Percentiles rank a stretch among this genome's conserved stretches.
phyloP scores from a whole-genome alignment of 2,329 filamentous ascomycete genomes.

The Coleophoma crateriformis region DNA sequence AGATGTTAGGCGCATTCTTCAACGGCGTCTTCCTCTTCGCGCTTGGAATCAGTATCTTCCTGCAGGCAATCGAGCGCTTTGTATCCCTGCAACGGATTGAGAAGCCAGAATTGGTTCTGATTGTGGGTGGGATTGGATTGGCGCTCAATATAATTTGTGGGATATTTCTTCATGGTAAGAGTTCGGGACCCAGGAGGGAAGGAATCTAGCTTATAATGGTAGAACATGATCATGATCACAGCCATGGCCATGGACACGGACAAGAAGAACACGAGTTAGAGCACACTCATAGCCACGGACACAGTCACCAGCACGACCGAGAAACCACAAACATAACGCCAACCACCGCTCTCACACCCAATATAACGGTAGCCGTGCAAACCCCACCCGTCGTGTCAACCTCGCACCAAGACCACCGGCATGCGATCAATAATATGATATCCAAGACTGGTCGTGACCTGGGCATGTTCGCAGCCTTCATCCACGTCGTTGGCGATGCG shows the following conservation, averaged over 20 bases:
- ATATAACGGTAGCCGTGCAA: background rate
- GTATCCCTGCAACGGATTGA: conserved; percentile 55
- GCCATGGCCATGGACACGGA: conserved; percentile 4
- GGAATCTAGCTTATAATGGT: conserved; percentile 1
- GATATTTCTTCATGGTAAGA: conserved; percentile 56
- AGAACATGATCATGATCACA: conserved; percentile 23
- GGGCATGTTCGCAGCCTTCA: conserved; percentile 64
- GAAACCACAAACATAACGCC: background rate
- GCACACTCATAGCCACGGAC: background rate
- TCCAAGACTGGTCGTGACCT: conserved; percentile 46
- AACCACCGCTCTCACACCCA: background rate
- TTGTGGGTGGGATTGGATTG: conserved; percentile 64
- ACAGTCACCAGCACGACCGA: conserved; percentile 1
- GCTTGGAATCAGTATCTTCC: conserved; percentile 64
- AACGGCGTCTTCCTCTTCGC: conserved; percentile 72
- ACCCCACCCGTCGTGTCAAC: background rate
- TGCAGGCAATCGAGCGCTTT: conserved; percentile 70
- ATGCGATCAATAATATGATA: conserved; percentile 26
- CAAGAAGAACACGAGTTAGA: conserved; percentile 8
- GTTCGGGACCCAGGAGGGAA: too few species aligned
- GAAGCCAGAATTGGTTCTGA: conserved; percentile 59
- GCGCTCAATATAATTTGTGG: conserved; percentile 62
- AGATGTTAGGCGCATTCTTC: conserved; percentile 73
- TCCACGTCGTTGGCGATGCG: conserved; percentile 68
- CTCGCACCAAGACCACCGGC: conserved; percentile 44